phyloP scores from a whole-genome alignment of 257 asterid species.

The Ilex asprella region DNA sequence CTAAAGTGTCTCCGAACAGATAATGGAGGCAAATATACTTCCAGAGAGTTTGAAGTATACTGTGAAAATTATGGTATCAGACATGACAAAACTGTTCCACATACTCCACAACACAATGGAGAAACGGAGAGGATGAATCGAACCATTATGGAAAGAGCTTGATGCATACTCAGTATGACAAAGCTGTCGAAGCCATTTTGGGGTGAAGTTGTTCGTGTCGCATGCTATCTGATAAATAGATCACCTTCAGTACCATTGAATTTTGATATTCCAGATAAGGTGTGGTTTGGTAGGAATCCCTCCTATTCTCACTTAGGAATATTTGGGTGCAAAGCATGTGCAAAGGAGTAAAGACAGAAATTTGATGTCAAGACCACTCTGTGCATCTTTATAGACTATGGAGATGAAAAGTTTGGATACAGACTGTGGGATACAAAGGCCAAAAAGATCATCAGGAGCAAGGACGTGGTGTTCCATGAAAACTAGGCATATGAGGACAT shows the following conservation, averaged over 20 bases:
- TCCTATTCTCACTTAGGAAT: too few relatives aligned
- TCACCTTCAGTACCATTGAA: too few relatives aligned
- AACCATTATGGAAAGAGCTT: neutral
- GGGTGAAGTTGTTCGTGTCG: neutral
- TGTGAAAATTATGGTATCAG: neutral
- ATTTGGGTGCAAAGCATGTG: neutral
- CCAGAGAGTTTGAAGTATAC: neutral
- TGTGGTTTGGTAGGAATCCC: neutral
- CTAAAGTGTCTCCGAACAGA: neutral
- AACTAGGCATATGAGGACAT: neutral
- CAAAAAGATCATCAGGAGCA: neutral
- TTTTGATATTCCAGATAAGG: neutral
- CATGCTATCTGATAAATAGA: neutral
- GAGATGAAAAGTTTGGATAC: neutral
- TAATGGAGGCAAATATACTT: neutral
- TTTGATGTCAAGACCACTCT: neutral
- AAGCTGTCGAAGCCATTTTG: neutral
- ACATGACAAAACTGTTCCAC: too few relatives aligned
- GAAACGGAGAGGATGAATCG: neutral
- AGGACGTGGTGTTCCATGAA: too few relatives aligned
- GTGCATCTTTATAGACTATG: neutral
- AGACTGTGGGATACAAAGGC: neutral
- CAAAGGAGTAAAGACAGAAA: neutral
- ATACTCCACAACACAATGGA: neutral
- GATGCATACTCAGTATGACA: neutral